Evolutionary conservation across 2,329 filamentous ascomycete species (phyloP), one percentile per base, ranked within the genome.

Genomic region (Polytolypa hystricis): DNA sequence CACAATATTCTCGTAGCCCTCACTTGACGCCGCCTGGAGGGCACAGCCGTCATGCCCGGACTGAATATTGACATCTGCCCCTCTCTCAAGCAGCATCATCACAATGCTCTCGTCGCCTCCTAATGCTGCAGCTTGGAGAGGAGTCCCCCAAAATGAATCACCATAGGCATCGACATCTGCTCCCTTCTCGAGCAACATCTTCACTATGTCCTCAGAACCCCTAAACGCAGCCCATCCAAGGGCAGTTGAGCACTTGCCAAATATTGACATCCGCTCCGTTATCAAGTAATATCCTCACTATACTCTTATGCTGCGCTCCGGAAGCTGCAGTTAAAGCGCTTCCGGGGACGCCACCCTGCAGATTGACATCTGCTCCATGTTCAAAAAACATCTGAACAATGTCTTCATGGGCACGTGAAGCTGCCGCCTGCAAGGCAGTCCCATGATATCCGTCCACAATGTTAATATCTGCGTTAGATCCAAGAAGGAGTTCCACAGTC

Each of bases 1-100:
- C 10, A 38, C 37, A 4, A 43, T 37, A 14, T 34, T 21, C 18
- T 23, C 19, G 18, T 42, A 15, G 8, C 42, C 41, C 4, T 28
- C 18, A 16, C 31, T 27, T 12, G 35, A 30, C 7, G 42, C 42
- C 12, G 35, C 37, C 19, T 42, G 31, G n/a, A 45, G 16, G 5
- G 42, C 30, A 7, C 33, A 37, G 26, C 35, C 33, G 12, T 30
- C 30, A n/a, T 41, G 30, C 9, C 39, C 18, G 31, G 40, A 38
- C 29, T 38, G 37, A 8, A 29, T 27, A 19, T 47, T 43, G 5
- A 45, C 20, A 27, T 43, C 39, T 0, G 37, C 42, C 9, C 38
- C 41, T 18, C 35, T 36, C 10, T 36, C 35, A 20, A 45, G 25
- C 19, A 47, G 23, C n/a, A 39, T 30, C 17, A 37, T 33, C 12